These are phyloP conservation scores for Acanthamoeba culbertsoni DNA, from an alignment of 208 protist genomes.

Conservation along the genomic window DNA sequence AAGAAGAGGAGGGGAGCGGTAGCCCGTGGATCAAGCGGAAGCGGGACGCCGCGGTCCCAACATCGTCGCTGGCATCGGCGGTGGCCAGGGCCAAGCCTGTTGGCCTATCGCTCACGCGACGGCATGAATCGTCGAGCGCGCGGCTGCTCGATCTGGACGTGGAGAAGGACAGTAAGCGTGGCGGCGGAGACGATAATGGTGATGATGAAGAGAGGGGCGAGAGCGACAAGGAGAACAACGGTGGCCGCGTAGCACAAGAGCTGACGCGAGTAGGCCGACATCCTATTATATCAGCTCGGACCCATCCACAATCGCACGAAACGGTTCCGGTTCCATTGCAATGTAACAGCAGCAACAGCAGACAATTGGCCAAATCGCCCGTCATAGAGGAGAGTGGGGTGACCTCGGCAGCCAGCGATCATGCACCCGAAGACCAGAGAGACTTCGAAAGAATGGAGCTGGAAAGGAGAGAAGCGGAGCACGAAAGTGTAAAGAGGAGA, in stretches of 20 bases:
- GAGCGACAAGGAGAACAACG: slow-evolving; percentile 9
- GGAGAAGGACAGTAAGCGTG: background rate
- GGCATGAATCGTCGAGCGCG: too few relatives aligned
- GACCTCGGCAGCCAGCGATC: too few relatives aligned
- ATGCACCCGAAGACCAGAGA: too few relatives aligned
- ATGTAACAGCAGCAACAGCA: background rate
- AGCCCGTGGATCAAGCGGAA: slow-evolving; percentile 25
- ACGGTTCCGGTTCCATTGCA: background rate
- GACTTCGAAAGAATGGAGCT: background rate
- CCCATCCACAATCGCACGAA: background rate
- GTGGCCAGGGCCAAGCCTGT: background rate
- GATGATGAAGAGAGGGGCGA: background rate
- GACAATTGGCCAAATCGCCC: background rate
- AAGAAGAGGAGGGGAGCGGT: background rate
- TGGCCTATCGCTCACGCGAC: too few relatives aligned
- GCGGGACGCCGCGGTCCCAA: background rate
- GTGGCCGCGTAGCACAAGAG: background rate
- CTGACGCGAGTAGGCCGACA: background rate
- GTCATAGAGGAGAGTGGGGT: too few relatives aligned
- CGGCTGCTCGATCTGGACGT: background rate
- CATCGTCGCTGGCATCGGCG: background rate
- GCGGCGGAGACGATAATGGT: background rate
- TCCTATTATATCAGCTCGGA: background rate
- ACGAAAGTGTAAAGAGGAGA: background rate
- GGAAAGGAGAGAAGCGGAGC: background rate